Evolutionary conservation across 179 eudicot species (phyloP).

Genomic region (Gypsophila paniculata): DNA sequence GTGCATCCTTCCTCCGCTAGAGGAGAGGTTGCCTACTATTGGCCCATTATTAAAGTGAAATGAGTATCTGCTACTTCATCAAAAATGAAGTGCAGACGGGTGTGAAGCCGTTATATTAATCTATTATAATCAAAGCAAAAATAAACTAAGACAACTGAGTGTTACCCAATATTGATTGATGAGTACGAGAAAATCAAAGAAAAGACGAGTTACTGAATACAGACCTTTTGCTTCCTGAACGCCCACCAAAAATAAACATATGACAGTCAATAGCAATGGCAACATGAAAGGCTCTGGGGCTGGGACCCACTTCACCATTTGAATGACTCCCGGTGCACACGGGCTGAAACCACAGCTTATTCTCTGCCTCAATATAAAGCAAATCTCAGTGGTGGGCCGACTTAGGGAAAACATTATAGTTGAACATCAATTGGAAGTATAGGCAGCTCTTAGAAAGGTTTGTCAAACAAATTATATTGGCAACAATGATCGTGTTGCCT

Average conservation of each 20-base stretch:
- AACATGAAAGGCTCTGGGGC: conserved; percentile 90
- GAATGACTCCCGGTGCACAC: conserved; percentile 84
- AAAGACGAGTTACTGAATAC: conserved; percentile 11
- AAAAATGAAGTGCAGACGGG: neutral
- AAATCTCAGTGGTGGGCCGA: conserved; percentile 9
- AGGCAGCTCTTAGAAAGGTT: neutral
- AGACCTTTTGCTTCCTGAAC: conserved; percentile 76
- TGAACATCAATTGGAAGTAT: neutral
- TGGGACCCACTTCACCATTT: conserved; percentile 74
- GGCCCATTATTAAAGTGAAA: neutral
- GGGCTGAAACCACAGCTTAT: conserved; percentile 86
- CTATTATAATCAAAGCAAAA: neutral
- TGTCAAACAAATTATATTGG: neutral
- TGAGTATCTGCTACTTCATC: neutral
- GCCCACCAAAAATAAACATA: conserved; percentile 95
- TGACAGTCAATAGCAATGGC: conserved; percentile 92
- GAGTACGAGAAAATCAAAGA: neutral
- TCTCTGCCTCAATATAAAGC: conserved; percentile 46
- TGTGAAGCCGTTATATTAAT: neutral
- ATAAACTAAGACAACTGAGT: neutral
- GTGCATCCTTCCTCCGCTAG: neutral
- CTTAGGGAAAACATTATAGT: neutral
- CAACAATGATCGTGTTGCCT: no score
- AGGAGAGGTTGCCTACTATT: neutral
- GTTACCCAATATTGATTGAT: neutral